Evolutionary conservation across 805 yeast genomes (phyloP).

Genomic region (Candida odintsovae): DNA sequence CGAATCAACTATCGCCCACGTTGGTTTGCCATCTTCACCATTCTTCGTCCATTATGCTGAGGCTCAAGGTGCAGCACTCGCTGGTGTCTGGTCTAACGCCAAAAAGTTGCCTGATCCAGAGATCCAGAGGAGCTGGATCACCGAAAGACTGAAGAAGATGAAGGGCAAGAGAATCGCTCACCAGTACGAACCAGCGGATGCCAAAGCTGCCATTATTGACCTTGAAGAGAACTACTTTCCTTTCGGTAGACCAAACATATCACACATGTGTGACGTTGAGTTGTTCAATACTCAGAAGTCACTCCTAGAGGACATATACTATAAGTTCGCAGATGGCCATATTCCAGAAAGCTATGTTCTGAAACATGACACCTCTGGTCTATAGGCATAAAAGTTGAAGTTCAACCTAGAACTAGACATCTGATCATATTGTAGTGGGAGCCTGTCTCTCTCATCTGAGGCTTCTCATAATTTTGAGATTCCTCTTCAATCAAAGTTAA

Average conservation of each 20-base stretch:
- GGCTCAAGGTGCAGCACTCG: conserved; percentile 4
- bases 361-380: conserved; percentile 1
- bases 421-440: too few relatives aligned
- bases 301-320: neutral
- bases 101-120: conserved; percentile 1
- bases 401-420: neutral
- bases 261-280: neutral
- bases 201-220: neutral
- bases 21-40: conserved; percentile 21
- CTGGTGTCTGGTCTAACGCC: conserved; percentile 6
- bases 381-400: neutral
- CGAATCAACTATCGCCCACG: conserved; percentile 33
- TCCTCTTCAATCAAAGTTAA: too few relatives aligned
- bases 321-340: neutral
- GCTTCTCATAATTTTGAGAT: too few relatives aligned
- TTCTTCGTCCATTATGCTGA: conserved; percentile 3
- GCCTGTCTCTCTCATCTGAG: too few relatives aligned
- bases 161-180: neutral
- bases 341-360: neutral
- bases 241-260: neutral
- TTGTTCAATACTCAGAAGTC: neutral
- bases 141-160: neutral
- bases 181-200: neutral
- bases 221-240: neutral
- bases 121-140: conserved; percentile 1